A percentile compares a stretch with the other conserved stretches of the same genome.
phyloP scores from a whole-genome alignment of 2,329 filamentous ascomycete species.

The Stylonectria norvegica region DNA sequence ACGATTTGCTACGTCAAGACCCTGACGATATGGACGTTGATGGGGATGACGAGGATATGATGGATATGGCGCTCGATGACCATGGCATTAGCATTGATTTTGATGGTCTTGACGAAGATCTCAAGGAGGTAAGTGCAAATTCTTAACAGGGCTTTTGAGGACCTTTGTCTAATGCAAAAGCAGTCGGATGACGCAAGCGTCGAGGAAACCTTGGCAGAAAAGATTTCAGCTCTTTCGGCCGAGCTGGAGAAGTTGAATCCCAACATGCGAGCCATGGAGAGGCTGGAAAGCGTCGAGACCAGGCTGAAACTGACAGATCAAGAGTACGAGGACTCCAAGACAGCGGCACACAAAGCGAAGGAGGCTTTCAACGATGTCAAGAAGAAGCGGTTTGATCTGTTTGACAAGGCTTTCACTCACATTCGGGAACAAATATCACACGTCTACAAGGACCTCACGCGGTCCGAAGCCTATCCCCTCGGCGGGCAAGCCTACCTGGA shows the following conservation, averaged over 20 bases:
- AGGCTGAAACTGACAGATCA: slow-evolving; percentile 80
- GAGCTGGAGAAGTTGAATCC: slow-evolving; percentile 94
- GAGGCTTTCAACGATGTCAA: slow-evolving; percentile 83
- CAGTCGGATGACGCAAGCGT: slow-evolving; percentile 66
- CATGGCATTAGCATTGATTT: slow-evolving; percentile 92
- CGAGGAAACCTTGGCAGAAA: slow-evolving; percentile 74
- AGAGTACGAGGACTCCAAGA: slow-evolving; percentile 83
- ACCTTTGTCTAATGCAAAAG: slow-evolving; percentile 27
- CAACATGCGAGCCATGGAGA: slow-evolving; percentile 93
- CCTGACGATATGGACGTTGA: slow-evolving; percentile 93
- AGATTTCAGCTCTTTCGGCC: slow-evolving; percentile 67
- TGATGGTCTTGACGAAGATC: slow-evolving; percentile 72
- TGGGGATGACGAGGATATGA: slow-evolving; percentile 56
- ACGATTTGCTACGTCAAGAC: slow-evolving; percentile 71
- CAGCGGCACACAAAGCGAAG: slow-evolving; percentile 68
- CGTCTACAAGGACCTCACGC: slow-evolving; percentile 93
- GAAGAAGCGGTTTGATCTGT: slow-evolving; percentile 79
- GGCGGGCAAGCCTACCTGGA: slow-evolving; percentile 87
- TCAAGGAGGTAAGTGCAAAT: slow-evolving; percentile 66
- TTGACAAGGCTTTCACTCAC: slow-evolving; percentile 92
- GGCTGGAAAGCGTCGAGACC: slow-evolving; percentile 79
- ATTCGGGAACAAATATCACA: slow-evolving; percentile 92
- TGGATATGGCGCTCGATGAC: slow-evolving; percentile 70
- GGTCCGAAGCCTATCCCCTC: slow-evolving; percentile 86
- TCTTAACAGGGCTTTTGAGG: background rate